Conservation (phyloP, 441 rosid genomes). For the Arabidopsis hybrid region DNA sequence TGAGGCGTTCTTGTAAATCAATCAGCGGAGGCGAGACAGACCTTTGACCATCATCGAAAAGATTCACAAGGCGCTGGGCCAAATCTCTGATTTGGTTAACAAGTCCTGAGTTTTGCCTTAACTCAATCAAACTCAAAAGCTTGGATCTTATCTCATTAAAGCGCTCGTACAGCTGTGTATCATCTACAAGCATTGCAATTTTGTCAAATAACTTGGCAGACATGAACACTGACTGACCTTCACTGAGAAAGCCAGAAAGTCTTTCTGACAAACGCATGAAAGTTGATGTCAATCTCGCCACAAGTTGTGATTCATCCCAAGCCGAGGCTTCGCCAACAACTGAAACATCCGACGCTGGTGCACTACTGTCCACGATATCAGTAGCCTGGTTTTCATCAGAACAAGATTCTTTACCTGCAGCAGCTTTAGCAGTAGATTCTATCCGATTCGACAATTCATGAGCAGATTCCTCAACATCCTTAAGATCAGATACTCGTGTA, state of each 20-base stretch:
- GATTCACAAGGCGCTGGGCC: constrained; percentile 74
- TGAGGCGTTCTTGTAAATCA: constrained; percentile 88
- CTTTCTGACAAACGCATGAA: constrained; percentile 83
- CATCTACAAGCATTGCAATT: constrained; percentile 82
- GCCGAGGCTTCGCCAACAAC: constrained; percentile 51
- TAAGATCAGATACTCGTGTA: constrained; percentile 56
- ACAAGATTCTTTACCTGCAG: constrained; percentile 44
- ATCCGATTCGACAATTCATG: constrained; percentile 59
- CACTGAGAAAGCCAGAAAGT: constrained; percentile 86
- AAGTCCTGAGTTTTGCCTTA: constrained; percentile 72
- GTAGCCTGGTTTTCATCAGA: constrained; percentile 41
- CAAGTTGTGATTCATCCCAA: constrained; percentile 84
- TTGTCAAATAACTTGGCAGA: constrained; percentile 87
- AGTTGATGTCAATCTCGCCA: constrained; percentile 69
- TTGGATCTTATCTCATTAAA: constrained; percentile 75
- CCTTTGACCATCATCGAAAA: constrained; percentile 80
- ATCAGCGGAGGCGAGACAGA: constrained; percentile 87
- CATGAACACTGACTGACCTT: constrained; percentile 77
- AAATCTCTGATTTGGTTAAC: constrained; percentile 74
- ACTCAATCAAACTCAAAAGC: constrained; percentile 77
- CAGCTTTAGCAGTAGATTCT: constrained; percentile 60
- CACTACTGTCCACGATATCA: constrained; percentile 41
- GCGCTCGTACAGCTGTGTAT: constrained; percentile 73
- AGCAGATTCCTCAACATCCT: constrained; percentile 64
- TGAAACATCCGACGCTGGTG: constrained; percentile 47